Percentiles rank a stretch among this genome's conserved stretches.
Evolutionary conservation across 805 yeast genomes (phyloP).

Genomic region (Monosporozyma yasuniensis): DNA sequence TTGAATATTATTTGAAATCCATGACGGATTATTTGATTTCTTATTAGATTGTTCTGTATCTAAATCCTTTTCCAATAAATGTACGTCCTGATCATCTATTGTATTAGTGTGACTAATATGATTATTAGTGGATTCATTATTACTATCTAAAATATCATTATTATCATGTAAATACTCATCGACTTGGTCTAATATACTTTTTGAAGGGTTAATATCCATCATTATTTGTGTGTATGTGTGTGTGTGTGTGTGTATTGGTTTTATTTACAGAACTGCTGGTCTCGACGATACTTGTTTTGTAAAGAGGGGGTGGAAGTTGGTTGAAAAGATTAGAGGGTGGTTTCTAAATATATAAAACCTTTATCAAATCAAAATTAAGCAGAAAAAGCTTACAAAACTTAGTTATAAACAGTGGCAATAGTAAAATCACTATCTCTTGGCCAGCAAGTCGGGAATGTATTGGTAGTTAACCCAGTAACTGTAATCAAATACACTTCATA

Average conservation of each 20-base stretch:
- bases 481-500: too few relatives aligned
- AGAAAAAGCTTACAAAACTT: too few relatives aligned
- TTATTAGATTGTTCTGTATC: not conserved
- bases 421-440: too few relatives aligned
- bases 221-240: too few relatives aligned
- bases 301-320: too few relatives aligned
- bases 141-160: not conserved
- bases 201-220: constrained; percentile 11
- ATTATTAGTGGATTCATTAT: not conserved
- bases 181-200: constrained; percentile 27
- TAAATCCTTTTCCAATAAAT: not conserved
- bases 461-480: too few relatives aligned
- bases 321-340: too few relatives aligned
- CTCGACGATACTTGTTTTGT: not conserved
- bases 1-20: constrained; percentile 7
- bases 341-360: too few relatives aligned
- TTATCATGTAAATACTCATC: constrained; percentile 15
- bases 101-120: not conserved
- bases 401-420: too few relatives aligned
- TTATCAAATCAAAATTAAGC: too few relatives aligned
- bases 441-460: too few relatives aligned
- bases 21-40: not conserved
- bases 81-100: not conserved
- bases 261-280: not conserved
- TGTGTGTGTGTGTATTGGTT: not conserved